phyloP scores from a whole-genome alignment of 805 yeast species.

The Cyberlindnera meyerae region DNA sequence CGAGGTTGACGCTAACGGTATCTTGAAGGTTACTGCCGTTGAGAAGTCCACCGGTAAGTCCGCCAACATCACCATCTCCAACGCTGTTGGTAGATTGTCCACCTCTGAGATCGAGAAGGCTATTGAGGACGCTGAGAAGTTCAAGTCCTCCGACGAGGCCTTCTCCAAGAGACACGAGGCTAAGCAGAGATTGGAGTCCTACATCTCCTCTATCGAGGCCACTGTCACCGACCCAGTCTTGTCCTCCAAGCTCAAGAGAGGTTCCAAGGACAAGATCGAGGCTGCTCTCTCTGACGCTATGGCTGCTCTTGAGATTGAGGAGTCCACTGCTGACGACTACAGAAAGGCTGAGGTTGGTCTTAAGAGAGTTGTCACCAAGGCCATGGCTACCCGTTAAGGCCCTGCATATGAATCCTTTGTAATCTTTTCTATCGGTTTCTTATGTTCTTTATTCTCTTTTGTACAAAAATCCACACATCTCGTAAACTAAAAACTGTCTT shows the following conservation, averaged over 20 bases:
- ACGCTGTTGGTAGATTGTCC: constrained; percentile 98
- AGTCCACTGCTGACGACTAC: constrained; percentile 92
- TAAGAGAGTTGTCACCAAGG: constrained; percentile 99
- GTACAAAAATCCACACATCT: constrained; percentile 14
- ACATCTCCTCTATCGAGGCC: constrained; percentile 92
- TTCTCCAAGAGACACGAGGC: constrained; percentile 99
- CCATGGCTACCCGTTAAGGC: constrained; percentile 89
- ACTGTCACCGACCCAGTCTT: constrained; percentile 97
- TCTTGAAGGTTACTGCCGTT: constrained; percentile 96
- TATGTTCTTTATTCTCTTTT: constrained; percentile 11
- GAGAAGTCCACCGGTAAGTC: constrained; percentile 99
- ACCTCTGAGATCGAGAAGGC: constrained; percentile 96
- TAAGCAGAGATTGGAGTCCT: constrained; percentile 97
- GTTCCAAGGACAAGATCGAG: constrained; percentile 96
- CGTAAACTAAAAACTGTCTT: constrained; percentile 6
- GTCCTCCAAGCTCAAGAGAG: constrained; percentile 95
- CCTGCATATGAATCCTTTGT: background rate
- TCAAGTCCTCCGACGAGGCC: constrained; percentile 98
- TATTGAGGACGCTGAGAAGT: constrained; percentile 98
- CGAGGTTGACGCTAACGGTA: constrained; percentile 99
- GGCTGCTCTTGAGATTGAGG: constrained; percentile 96
- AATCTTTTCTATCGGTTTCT: too few species aligned
- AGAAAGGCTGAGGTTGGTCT: constrained; percentile 99
- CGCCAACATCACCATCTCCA: constrained; percentile 97
- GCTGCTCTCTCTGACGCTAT: constrained; percentile 96